These are phyloP conservation scores for Colletotrichum godetiae DNA, from an alignment of 2,329 filamentous ascomycete species.

Conservation along the genomic window DNA sequence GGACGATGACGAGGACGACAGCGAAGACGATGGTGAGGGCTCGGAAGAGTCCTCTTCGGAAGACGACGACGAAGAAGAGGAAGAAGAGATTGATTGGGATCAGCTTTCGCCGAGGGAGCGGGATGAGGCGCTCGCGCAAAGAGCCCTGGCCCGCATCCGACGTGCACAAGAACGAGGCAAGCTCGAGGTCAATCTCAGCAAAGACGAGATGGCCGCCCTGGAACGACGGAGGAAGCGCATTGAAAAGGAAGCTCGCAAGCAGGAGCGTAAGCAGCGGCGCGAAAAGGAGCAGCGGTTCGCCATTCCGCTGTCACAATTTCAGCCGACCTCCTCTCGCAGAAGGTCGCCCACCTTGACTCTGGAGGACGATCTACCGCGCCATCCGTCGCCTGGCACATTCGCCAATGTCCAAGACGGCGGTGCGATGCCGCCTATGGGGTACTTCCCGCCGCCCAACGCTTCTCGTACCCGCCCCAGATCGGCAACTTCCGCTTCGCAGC, in stretches of 20 bases:
- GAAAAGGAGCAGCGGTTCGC: conserved; percentile 60
- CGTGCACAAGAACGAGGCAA: conserved; percentile 81
- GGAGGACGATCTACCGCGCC: conserved; percentile 51
- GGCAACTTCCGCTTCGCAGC: conserved; percentile 53
- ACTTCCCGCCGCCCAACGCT: conserved; percentile 60
- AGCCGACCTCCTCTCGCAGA: conserved; percentile 52
- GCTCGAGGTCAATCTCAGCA: conserved; percentile 81
- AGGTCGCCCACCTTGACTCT: conserved; percentile 43
- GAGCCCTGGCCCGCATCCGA: conserved; percentile 83
- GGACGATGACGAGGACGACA: conserved; percentile 53
- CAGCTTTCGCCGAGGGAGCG: conserved; percentile 70
- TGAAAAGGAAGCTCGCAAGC: conserved; percentile 56
- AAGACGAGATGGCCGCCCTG: conserved; percentile 83
- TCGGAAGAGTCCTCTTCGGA: conserved; percentile 47
- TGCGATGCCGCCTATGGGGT: conserved; percentile 60
- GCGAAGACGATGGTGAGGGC: conserved; percentile 49
- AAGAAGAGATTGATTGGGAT: conserved; percentile 58
- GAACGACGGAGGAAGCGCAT: conserved; percentile 74
- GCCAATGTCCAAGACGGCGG: conserved; percentile 48
- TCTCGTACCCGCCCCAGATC: conserved; percentile 55
- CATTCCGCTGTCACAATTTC: conserved; percentile 65
- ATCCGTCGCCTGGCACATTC: conserved; percentile 51
- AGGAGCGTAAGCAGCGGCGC: conserved; percentile 52
- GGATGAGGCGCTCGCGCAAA: conserved; percentile 81
- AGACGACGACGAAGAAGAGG: conserved; percentile 57